phyloP scores from a whole-genome alignment of 495 filamentous ascomycete species.

The Penicillium fimorum region DNA sequence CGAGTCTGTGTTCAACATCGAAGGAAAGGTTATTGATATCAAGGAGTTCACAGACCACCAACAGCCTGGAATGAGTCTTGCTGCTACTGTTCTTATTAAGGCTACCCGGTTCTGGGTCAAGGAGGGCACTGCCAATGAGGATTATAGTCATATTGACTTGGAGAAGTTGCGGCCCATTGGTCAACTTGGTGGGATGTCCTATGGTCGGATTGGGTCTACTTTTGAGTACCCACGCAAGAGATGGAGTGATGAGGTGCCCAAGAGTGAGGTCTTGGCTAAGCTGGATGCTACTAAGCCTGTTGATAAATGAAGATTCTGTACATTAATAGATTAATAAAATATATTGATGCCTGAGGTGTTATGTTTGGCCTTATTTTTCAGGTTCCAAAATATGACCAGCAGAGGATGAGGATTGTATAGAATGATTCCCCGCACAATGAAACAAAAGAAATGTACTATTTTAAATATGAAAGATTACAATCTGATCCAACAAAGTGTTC shows the following conservation, averaged over 20 bases:
- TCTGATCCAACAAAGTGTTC: background rate
- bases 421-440: background rate
- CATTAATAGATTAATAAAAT: too few species aligned
- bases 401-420: background rate
- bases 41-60: slow-evolving; percentile 67
- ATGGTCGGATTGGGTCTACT: slow-evolving; percentile 60
- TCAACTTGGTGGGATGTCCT: slow-evolving; percentile 78
- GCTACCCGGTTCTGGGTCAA: slow-evolving; percentile 79
- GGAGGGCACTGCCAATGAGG: slow-evolving; percentile 74
- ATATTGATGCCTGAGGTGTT: too few species aligned
- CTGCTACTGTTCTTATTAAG: slow-evolving; percentile 73
- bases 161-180: slow-evolving; percentile 64
- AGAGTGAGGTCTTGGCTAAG: slow-evolving; percentile 41
- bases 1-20: slow-evolving; percentile 77
- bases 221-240: slow-evolving; percentile 68
- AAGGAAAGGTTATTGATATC: slow-evolving; percentile 68
- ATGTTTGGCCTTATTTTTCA: too few species aligned
- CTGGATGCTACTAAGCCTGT: slow-evolving; percentile 33
- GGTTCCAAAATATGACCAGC: too few species aligned
- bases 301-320: background rate
- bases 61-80: slow-evolving; percentile 62
- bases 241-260: slow-evolving; percentile 53
- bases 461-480: background rate
- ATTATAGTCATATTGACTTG: slow-evolving; percentile 68
- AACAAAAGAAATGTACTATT: background rate